Conservation (phyloP, 2,329 filamentous ascomycete genomes). For the Fusarium temperatum region DNA sequence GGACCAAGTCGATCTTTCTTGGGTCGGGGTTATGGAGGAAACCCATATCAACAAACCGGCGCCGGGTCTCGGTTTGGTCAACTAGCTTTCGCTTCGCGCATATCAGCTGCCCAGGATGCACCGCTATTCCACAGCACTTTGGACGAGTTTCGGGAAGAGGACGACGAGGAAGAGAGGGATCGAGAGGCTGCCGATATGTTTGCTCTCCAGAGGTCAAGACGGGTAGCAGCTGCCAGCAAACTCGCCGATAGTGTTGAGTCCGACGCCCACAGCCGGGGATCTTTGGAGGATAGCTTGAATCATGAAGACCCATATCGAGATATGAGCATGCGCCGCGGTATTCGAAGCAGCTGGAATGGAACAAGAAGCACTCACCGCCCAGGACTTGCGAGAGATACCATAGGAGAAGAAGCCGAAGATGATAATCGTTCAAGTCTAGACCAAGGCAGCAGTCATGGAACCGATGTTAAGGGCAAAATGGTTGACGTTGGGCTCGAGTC, state of each 20-base stretch:
- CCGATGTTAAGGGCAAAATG: conserved; percentile 69
- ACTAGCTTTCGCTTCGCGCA: conserved; percentile 78
- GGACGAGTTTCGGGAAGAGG: conserved; percentile 91
- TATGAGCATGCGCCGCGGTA: conserved; percentile 59
- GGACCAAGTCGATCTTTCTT: conserved; percentile 54
- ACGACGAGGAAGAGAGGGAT: conserved; percentile 90
- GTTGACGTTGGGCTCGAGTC: conserved; percentile 88
- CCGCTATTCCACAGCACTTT: conserved; percentile 94
- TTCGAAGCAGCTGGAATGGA: conserved; percentile 73
- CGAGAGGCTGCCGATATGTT: conserved; percentile 94
- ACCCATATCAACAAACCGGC: conserved; percentile 84
- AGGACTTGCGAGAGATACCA: conserved; percentile 40
- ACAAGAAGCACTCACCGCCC: conserved; percentile 53
- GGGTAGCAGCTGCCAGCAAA: conserved; percentile 85
- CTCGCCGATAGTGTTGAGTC: conserved; percentile 87
- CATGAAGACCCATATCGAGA: conserved; percentile 54
- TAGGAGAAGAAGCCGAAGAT: conserved; percentile 56
- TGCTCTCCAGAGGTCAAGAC: conserved; percentile 86
- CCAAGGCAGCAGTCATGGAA: conserved; percentile 42
- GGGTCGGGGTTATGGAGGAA: conserved; percentile 63
- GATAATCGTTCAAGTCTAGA: conserved; percentile 48
- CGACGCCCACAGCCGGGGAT: conserved; percentile 60
- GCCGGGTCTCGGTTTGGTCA: conserved; percentile 76
- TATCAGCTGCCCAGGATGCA: conserved; percentile 77
- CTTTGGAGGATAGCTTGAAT: conserved; percentile 46